Percentiles rank a stretch among this genome's conserved stretches.
phyloP scores from a whole-genome alignment of 2,329 filamentous ascomycete genomes.

The Aspergillus neotritici region DNA sequence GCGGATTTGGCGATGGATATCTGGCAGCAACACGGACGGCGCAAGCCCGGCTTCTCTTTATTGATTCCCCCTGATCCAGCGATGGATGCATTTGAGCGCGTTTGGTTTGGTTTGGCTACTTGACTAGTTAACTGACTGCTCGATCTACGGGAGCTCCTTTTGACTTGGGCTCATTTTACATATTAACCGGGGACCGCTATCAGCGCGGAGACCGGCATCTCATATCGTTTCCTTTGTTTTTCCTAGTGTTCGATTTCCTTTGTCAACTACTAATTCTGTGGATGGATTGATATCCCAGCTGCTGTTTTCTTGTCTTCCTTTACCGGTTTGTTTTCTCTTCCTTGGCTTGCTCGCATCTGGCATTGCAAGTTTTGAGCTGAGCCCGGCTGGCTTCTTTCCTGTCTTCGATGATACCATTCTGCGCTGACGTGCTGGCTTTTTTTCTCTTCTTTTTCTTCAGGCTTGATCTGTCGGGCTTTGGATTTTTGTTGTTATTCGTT shows the following conservation, averaged over 20 bases:
- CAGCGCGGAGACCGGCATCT: conserved; percentile 16
- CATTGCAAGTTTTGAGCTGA: conserved; percentile 15
- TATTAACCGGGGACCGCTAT: conserved; percentile 8
- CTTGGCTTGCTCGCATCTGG: conserved; percentile 17
- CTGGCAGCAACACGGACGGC: background rate
- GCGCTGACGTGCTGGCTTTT: conserved; percentile 13
- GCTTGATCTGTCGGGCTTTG: too few species aligned
- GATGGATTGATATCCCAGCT: background rate
- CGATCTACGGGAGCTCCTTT: conserved; percentile 24
- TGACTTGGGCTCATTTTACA: conserved; percentile 5
- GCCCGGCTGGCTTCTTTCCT: conserved; percentile 21
- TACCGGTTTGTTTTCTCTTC: conserved; percentile 15
- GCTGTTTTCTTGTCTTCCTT: conserved; percentile 6
- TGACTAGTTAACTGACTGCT: too few species aligned
- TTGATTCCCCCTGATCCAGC: conserved; percentile 17
- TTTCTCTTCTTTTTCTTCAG: too few species aligned
- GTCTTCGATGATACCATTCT: conserved; percentile 36
- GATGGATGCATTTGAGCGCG: conserved; percentile 29
- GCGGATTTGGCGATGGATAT: too few species aligned
- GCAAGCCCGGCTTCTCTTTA: background rate
- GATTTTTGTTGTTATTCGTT: too few species aligned
- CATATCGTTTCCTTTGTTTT: conserved; percentile 18
- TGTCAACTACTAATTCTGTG: conserved; percentile 1
- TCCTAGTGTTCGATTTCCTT: conserved; percentile 9
- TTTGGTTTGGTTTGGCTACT: conserved; percentile 29